These are phyloP conservation scores for Fusarium udum DNA, from an alignment of 2,329 filamentous ascomycete species.

Conservation along the genomic window DNA sequence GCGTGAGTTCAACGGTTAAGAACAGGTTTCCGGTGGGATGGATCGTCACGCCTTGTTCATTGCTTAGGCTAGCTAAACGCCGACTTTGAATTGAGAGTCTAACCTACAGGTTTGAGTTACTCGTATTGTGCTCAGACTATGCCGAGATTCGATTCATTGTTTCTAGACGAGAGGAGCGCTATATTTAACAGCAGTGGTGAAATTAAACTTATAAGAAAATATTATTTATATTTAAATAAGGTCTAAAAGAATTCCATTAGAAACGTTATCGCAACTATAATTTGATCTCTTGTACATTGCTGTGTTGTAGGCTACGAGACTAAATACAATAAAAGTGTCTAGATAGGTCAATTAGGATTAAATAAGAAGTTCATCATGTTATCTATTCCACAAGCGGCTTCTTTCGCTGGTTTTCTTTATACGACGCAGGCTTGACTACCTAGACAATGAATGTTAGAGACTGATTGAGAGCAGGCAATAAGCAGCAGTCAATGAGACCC, in stretches of 20 bases:
- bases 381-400: not conserved
- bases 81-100: not conserved
- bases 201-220: not conserved
- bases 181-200: not conserved
- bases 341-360: not conserved
- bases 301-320: not conserved
- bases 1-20: not conserved
- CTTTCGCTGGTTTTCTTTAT: not conserved
- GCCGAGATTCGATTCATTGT: not conserved
- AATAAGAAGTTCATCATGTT: not conserved
- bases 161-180: not conserved
- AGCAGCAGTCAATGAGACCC: accelerated
- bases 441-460: not conserved
- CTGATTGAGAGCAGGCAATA: not conserved
- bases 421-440: not conserved
- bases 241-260: too few relatives aligned
- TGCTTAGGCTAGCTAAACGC: not conserved
- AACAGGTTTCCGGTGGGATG: not conserved
- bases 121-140: not conserved
- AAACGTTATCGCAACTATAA: accelerated
- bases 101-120: not conserved
- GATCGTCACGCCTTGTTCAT: not conserved
- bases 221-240: too few relatives aligned
- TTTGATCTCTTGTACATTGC: too few relatives aligned
- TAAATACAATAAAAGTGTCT: not conserved